A percentile compares a stretch with the other conserved stretches of the same genome.
Conservation (phyloP, 2,329 filamentous ascomycete species). For the Fusarium chuoi region DNA sequence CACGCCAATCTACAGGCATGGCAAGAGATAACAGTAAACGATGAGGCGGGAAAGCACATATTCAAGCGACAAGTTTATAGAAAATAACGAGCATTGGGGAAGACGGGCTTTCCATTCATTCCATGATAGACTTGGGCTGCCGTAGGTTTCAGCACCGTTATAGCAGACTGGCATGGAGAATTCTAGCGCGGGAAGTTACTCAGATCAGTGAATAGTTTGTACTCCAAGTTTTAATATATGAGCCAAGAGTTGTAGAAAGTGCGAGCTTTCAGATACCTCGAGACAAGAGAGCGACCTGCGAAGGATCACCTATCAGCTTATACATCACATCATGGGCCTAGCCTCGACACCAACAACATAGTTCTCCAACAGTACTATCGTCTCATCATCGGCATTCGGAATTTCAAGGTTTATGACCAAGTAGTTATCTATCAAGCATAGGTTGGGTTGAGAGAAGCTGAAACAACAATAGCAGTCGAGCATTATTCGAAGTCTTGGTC, state of each 20-base stretch:
- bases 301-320: slow-evolving; percentile 47
- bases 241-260: slow-evolving; percentile 71
- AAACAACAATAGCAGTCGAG: not conserved
- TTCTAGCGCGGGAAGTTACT: slow-evolving; percentile 59
- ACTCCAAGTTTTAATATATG: slow-evolving; percentile 68
- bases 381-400: not conserved
- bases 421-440: not conserved
- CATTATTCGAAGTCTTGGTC: not conserved
- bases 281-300: slow-evolving; percentile 65
- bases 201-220: slow-evolving; percentile 47
- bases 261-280: slow-evolving; percentile 69
- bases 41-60: not conserved
- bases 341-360: not conserved
- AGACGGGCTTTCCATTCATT: slow-evolving; percentile 54
- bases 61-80: not conserved
- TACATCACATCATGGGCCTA: slow-evolving; percentile 48
- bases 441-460: not conserved
- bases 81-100: not conserved
- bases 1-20: slow-evolving; percentile 40
- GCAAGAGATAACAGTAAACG: slow-evolving; percentile 52
- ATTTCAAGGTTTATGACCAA: not conserved
- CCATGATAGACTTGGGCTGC: slow-evolving; percentile 72
- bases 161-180: slow-evolving; percentile 72
- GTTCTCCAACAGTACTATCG: not conserved
- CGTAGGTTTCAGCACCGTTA: slow-evolving; percentile 54